Evolutionary conservation across 2,329 filamentous ascomycete genomes (phyloP), one percentile per base, ranked within the genome.

Genomic region (Trichoderma koningii): DNA sequence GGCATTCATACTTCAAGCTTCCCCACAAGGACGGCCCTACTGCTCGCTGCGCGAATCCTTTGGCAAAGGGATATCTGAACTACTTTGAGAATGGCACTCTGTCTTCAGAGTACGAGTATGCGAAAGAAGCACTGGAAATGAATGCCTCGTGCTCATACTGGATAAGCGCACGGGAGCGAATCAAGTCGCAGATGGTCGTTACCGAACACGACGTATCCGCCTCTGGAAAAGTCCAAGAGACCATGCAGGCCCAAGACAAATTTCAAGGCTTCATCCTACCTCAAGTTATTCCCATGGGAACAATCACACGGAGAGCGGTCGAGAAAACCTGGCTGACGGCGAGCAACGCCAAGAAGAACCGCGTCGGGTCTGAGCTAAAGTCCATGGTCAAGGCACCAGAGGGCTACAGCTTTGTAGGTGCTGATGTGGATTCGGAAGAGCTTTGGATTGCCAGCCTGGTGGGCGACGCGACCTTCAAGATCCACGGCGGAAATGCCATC

Each of bases 261-360:
- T 66, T 70, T 6, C 69, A 73, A 0, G 95, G 95, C 1, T 97
- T 92, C 72, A 99, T 99, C 67, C 78, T 99, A 21, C 95, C 95
- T 0, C 95, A 99, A 73, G 83, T 99, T 66, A 97, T 99, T 63
- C 95, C 95, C 0, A 99, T 99, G 95, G 95, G 95, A 17, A 99
- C 96, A 7, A 92, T 99, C 68, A 99, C 95, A 2, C 86, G 95
- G 59, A 86, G 95, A 73, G 92, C 94, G 0, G 95, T 99, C 7
- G 95, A 99, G 72, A 98, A 97, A 69, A 99, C 95, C 0, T 99
- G 96, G 95, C 85, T 99, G 53, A 99, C 95, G 3, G 96, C 95
- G 1, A 96, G 93, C 71, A 99, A 99, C 72, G 96, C 96, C 1
- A 99, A 99, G 79, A 87, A 88, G 74, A 98, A 98, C 70, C 89